Base-by-base conservation (phyloP, 2,329 filamentous ascomycete genomes). In the Aspergillus novofumigatus region DNA sequence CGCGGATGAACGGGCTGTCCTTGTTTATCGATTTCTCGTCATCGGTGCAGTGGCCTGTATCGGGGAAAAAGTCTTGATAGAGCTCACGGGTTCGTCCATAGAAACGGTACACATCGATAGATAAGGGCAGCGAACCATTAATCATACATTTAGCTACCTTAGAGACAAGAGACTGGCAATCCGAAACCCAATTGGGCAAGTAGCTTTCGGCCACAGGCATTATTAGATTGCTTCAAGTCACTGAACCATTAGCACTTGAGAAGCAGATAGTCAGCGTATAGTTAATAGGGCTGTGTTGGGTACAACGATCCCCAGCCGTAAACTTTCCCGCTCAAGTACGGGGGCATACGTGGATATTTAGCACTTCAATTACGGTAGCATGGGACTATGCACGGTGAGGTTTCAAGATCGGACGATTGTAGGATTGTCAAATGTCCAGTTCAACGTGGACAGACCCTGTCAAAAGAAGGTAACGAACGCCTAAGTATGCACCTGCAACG, bases 401-500 rank as follows among this genome's bases (percentile, higher is more conserved):
- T 38, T 38, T 17, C 32, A 17, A 38, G 32, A 38, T 38, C 14
- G 32, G 32, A 38, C 5, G 2, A 17, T 17, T 35, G 32, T 38
- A 38, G 7, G 32, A 38, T 38, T 38, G 32, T 7, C 29, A 17
- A 35, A 38, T 17, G 14, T 14, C 29, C 44, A 47, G 23, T 23
- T 14, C 4, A 3, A 23, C 14, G 4, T 14, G 44, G 21, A 25
- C 21, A 10, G 11, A 20, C 21, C 11, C 44, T 26, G 10, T 26
- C 21, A 3, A 25, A 25, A 38, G 14, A 9, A 26, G 29, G 8
- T 41, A 49, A 49, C 14, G 45, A 55, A 48, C 47, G 47, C 47
- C 41, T 51, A 49, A 23, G 8, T 35, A 55, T 55, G 53, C 53
- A 44, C 35, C 28, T 47, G 44, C 44, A 45, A 45, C 20, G 17